Evolutionary conservation across 305 asterid genomes (phyloP).

Genomic region (Fraxinus angustifolia): DNA sequence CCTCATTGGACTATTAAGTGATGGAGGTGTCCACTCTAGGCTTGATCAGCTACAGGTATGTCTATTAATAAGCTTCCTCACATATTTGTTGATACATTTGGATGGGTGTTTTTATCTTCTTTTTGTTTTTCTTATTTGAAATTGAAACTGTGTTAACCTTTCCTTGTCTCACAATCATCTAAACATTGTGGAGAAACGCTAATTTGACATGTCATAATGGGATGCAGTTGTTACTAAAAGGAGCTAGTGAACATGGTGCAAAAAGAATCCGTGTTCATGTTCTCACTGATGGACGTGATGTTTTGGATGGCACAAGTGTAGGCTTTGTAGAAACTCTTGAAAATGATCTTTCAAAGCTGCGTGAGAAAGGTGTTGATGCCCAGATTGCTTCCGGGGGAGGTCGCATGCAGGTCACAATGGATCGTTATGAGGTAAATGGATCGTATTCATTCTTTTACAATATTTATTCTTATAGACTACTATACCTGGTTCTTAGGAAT

Average conservation of each 20-base stretch:
- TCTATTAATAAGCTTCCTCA: not conserved
- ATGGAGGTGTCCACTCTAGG: conserved; percentile 23
- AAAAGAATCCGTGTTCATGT: conserved; percentile 81
- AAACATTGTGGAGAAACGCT: conserved; percentile 9
- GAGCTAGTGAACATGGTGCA: conserved; percentile 81
- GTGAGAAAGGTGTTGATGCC: conserved; percentile 84
- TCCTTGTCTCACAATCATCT: not conserved
- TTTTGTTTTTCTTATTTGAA: not conserved
- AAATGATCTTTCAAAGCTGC: conserved; percentile 64
- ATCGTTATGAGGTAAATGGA: conserved; percentile 73
- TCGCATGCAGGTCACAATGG: conserved; percentile 95
- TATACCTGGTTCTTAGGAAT: not conserved
- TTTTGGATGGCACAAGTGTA: conserved; percentile 83
- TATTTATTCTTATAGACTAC: not conserved
- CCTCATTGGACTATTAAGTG: conserved; percentile 19
- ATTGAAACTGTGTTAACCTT: not conserved
- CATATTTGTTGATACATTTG: not conserved
- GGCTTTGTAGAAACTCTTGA: conserved; percentile 88
- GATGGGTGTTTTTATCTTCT: not conserved
- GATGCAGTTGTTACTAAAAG: conserved; percentile 85
- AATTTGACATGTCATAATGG: conserved; percentile 16
- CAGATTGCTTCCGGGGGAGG: conserved; percentile 95
- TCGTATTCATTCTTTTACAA: not conserved
- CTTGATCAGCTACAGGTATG: conserved; percentile 23
- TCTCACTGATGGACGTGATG: conserved; percentile 96